Base-by-base conservation (phyloP, 2,329 filamentous ascomycete species). In the Colletotrichum graminicola region DNA sequence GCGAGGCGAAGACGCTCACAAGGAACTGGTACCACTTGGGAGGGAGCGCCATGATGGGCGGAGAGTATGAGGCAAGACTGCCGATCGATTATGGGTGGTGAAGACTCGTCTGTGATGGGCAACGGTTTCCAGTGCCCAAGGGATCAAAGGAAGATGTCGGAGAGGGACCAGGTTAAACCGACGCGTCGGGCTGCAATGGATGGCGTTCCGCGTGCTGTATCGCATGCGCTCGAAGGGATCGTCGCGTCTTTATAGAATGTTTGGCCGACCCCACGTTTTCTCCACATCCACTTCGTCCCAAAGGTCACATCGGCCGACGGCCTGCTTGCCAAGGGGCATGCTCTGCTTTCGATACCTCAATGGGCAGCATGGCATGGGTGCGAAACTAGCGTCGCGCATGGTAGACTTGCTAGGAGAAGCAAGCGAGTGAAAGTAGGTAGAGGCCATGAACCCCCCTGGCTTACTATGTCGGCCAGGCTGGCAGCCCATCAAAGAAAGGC, bases 1-100 rank as follows among this genome's bases (percentile, higher is more conserved):
- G 80, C 29, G 87, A 88, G 74, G 87, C 87, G 76, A 89, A 89
- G 39, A 87, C 80, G 76, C 84, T 82, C 45, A 87, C 84, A 62
- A 88, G 83, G 75, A 87, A 87, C 80, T 88, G 79, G 68, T 85
- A 85, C 79, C 78, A 82, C 75, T 83, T 84, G 55, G 82, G 83
- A 60, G 83, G 81, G 74, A 84, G 80, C 75, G 79, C 79, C 82
- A 84, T 84, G 73, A n/a, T 76, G 71, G 62, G 54, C 57, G 21
- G 29, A 18, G 29, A 11, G 62, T 61, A 34, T 21, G 45, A 47
- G 26, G 26, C 36, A 60, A 65, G 49, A 55, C 52, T 49, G 34
- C 21, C 51, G 6, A 18, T 62, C 43, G 41, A 10, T 51, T 62
- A 51, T 66, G 47, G 34, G 16, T 10, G 36, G 39, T 47, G 57